Evolutionary conservation across 164 flowering plant species (phyloP).

Genomic region (Stephania japonica): DNA sequence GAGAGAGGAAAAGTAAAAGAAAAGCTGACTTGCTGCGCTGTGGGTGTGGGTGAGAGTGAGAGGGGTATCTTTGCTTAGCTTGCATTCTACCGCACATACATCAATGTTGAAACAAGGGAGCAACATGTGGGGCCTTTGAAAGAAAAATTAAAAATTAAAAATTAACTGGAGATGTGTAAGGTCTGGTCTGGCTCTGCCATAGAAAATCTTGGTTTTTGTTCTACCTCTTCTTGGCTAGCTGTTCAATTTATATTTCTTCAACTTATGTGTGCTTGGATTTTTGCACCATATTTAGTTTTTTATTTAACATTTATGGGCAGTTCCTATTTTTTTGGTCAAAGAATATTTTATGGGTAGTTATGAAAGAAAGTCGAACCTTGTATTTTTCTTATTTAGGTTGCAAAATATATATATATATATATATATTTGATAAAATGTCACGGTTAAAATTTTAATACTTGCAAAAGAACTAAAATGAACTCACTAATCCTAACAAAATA

Average conservation of each 20-base stretch:
- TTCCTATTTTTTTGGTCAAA: too few relatives aligned
- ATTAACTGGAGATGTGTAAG: neutral
- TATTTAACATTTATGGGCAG: too few relatives aligned
- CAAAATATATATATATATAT: too few relatives aligned
- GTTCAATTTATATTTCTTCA: neutral
- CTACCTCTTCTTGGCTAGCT: neutral
- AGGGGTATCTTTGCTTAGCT: conserved; percentile 32
- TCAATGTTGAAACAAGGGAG: conserved; percentile 6
- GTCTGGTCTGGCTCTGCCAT: neutral
- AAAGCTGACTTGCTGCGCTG: neutral
- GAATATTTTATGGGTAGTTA: too few relatives aligned
- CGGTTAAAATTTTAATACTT: too few relatives aligned
- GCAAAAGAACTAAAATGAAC: too few relatives aligned
- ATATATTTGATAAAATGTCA: too few relatives aligned
- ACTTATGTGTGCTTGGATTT: neutral
- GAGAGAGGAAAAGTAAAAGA: neutral
- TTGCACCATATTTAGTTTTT: neutral
- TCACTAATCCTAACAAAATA: too few relatives aligned
- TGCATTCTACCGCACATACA: conserved; percentile 29
- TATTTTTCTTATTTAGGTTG: too few relatives aligned
- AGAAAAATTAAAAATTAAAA: conserved; percentile 1
- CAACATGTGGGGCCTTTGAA: conserved; percentile 10
- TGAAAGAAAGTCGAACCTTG: too few relatives aligned
- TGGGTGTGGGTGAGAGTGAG: neutral
- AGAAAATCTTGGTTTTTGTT: neutral